Evolutionary conservation across 2,329 filamentous ascomycete species (phyloP).

Genomic region (Hypoxylon sp.): DNA sequence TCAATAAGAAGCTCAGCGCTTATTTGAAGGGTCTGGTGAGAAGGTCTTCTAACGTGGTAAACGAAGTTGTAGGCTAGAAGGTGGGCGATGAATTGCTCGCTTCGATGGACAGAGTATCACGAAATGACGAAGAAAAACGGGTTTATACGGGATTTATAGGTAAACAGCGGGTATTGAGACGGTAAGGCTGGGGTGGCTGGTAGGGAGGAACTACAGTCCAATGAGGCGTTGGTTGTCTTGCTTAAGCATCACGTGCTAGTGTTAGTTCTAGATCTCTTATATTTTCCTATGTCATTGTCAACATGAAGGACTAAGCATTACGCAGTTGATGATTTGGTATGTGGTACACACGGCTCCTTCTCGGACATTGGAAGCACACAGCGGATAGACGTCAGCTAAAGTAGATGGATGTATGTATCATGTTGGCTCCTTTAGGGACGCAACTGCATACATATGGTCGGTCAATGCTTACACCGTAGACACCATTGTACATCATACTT

Average conservation of each 20-base stretch:
- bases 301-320: constrained; percentile 25
- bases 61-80: background rate
- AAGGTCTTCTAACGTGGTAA: background rate
- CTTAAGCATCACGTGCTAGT: constrained; percentile 30
- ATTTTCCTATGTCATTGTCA: constrained; percentile 38
- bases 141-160: too few relatives aligned
- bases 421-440: background rate
- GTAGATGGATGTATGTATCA: background rate
- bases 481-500: background rate
- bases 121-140: background rate
- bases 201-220: background rate
- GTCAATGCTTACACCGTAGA: constrained; percentile 10
- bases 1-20: background rate
- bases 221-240: constrained; percentile 9
- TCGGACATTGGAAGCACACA: constrained; percentile 10
- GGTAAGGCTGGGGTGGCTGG: background rate
- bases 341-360: constrained; percentile 12
- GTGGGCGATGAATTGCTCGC: background rate
- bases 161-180: background rate
- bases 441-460: constrained; percentile 16
- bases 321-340: constrained; percentile 22
- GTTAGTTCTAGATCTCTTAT: too few relatives aligned
- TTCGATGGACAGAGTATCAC: background rate
- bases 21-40: background rate
- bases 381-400: constrained; percentile 7